Evolutionary conservation across 2,329 filamentous ascomycete species (phyloP), one percentile per base, ranked within the genome.

Genomic region (Aspergillus ochraceus): DNA sequence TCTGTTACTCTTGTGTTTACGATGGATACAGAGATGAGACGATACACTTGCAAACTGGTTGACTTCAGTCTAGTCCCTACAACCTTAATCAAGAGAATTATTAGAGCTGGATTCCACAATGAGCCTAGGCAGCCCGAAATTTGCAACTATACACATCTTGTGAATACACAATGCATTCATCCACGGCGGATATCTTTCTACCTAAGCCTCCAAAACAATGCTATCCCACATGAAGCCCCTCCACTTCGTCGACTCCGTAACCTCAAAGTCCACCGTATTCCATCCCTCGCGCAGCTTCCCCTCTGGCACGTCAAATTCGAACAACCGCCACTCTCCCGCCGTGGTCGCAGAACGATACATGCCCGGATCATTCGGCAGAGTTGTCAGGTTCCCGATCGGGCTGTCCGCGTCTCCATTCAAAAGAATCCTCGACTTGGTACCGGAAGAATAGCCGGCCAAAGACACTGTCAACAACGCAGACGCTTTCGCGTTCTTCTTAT

Each of bases 271-370:
- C 39, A 80, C 47, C 53, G 61, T 71, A 57, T 79, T 80, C 54
- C 58, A 59, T 3, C 74, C 77, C 9, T 62, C 52, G 56, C 64
- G 71, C 58, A 80, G 59, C 39, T 55, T 55, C 10, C 65, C 71
- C 26, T 66, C 66, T 2, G 58, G 59, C 12, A 80, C 66, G 0
- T 62, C 59, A 55, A 77, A 80, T 68, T 83, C 77, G 24, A 80
- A 74, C 20, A 79, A 71, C 56, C 77, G 71, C 80, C 80, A 82
- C 69, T 83, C 80, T 1, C 81, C 80, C 5, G 77, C 79, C 24
- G 70, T 68, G 6, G 79, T 83, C 20, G 74, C 79, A 10, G 76
- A 79, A n/a, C 81, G 74, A 67, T 83, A 83, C 39, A 82, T 71
- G 20, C 75, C 76, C 4, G 80, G 80, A 61, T 82, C 81, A 42